Base-by-base conservation (phyloP, 2,329 filamentous ascomycete genomes). In the Alternaria longipes region DNA sequence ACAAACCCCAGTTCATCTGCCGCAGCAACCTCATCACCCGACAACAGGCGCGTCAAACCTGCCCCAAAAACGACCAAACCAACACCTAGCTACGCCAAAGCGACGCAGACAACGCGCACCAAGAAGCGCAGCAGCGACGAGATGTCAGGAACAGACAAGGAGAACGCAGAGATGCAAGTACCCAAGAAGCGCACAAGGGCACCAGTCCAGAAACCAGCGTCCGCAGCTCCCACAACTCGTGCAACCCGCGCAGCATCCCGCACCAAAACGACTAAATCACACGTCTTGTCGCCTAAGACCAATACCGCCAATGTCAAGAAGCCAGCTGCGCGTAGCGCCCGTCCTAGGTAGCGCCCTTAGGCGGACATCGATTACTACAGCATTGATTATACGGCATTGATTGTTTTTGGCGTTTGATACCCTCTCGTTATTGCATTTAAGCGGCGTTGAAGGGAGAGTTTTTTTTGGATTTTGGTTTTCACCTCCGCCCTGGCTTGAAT, bases 101-200 rank as follows among this genome's bases (percentile, higher is more conserved):
- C 56, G 14, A 54, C 54, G 4, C 67, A 63, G 56, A 32, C 63
- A 3, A 59, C 61, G 8, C 69, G 71, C 16, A 61, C 62, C n/a
- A 68, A 66, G 44, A 76, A 75, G 60, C 67, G 72, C 46, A 61
- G 61, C 53, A 74, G 70, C 57, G 69, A 74, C 40, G 72, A 76
- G 36, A 55, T 69, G 32, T 65, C 70, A 8, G 62, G 65, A 11
- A 68, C 73, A 22, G 67, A 74, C 63, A 76, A 76, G 64, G 73
- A 76, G 53, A 76, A 76, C 26, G 59, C 69, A 45, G 62, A 68
- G 14, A 63, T 69, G 4, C 69, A 60, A 18, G 62, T 68, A 2
- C 60, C 67, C 34, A 73, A 71, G 57, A 72, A 72, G 47, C 66
- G 70, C 30, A 59, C 52, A 9, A 64, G 66, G 20, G 56, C 59